Conservation (phyloP, 495 filamentous ascomycete species). For the Tetracladium setigerum region DNA sequence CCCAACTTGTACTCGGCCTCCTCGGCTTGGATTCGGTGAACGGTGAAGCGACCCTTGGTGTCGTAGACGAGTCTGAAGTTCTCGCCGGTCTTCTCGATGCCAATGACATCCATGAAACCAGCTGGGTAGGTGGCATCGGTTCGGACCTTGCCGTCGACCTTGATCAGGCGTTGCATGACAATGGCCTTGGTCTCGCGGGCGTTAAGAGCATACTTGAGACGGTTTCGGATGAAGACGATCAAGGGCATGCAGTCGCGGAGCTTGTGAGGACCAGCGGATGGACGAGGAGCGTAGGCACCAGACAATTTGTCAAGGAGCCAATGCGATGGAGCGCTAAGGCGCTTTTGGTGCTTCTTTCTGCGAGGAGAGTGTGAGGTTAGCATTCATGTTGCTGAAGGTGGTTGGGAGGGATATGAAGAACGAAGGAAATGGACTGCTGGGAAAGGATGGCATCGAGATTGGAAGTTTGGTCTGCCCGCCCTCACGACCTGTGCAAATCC, state of each 20-base stretch:
- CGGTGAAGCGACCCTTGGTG: slow-evolving; percentile 99
- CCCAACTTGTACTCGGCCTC: slow-evolving; percentile 99
- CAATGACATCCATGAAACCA: slow-evolving; percentile 99
- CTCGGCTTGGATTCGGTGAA: slow-evolving; percentile 95
- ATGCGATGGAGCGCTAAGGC: slow-evolving; percentile 95
- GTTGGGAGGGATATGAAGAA: not conserved
- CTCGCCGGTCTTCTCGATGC: slow-evolving; percentile 98
- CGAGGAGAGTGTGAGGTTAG: slow-evolving; percentile 16
- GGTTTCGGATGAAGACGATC: slow-evolving; percentile 98
- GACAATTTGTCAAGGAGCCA: slow-evolving; percentile 99
- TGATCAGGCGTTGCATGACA: slow-evolving; percentile 98
- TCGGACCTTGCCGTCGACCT: slow-evolving; percentile 99
- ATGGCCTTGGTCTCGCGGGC: slow-evolving; percentile 94
- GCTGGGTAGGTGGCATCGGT: slow-evolving; percentile 96
- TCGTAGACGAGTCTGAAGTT: slow-evolving; percentile 99
- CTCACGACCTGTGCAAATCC: too few relatives aligned
- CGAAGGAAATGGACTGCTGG: too few relatives aligned
- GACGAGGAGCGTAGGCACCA: slow-evolving; percentile 92
- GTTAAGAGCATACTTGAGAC: slow-evolving; percentile 99
- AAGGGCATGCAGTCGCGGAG: slow-evolving; percentile 97
- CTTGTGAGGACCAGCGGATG: slow-evolving; percentile 97
- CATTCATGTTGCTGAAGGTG: not conserved
- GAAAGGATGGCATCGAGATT: too few relatives aligned
- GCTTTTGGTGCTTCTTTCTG: slow-evolving; percentile 99
- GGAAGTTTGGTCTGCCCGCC: too few relatives aligned